Conservation (phyloP, 345 rosid genomes). For the Hypericum perforatum region DNA sequence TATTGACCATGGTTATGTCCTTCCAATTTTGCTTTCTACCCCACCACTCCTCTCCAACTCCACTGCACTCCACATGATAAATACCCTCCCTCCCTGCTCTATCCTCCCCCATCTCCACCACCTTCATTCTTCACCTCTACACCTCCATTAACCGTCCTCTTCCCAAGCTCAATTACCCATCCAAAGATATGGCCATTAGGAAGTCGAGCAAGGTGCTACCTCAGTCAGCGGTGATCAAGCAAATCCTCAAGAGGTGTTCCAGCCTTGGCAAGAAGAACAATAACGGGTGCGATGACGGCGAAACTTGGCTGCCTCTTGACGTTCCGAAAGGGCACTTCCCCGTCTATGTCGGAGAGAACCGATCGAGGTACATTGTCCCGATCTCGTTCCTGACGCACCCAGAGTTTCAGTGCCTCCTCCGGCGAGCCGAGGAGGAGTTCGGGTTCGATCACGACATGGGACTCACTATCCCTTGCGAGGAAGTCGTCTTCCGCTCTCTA, state of each 20-base stretch:
- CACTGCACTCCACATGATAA: constrained; percentile 28
- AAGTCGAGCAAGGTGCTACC: not conserved
- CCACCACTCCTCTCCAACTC: too few relatives aligned
- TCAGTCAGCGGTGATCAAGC: not conserved
- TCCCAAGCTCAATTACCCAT: not conserved
- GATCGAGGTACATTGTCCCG: constrained; percentile 3
- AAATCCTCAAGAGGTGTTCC: constrained; percentile 1
- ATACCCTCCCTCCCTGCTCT: constrained; percentile 21
- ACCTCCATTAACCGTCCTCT: constrained; percentile 5
- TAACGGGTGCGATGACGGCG: not conserved
- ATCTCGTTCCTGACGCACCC: constrained; percentile 2
- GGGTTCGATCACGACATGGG: constrained; percentile 3
- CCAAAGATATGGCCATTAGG: not conserved
- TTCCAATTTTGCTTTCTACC: constrained; percentile 13
- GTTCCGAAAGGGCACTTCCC: not conserved
- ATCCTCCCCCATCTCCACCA: constrained; percentile 14
- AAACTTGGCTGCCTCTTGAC: not conserved
- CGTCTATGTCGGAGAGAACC: constrained; percentile 1
- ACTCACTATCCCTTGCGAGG: constrained; percentile 1
- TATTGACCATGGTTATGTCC: constrained; percentile 19
- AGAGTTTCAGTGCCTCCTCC: not conserved
- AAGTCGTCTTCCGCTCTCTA: not conserved
- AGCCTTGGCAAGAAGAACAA: not conserved
- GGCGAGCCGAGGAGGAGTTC: constrained; percentile 1
- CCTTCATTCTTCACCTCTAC: constrained; percentile 10